Evolutionary conservation across 192 early-diverging fungal genomes (phyloP), one percentile per base, ranked within the genome.

Genomic region (Backusella tuberculispora): DNA sequence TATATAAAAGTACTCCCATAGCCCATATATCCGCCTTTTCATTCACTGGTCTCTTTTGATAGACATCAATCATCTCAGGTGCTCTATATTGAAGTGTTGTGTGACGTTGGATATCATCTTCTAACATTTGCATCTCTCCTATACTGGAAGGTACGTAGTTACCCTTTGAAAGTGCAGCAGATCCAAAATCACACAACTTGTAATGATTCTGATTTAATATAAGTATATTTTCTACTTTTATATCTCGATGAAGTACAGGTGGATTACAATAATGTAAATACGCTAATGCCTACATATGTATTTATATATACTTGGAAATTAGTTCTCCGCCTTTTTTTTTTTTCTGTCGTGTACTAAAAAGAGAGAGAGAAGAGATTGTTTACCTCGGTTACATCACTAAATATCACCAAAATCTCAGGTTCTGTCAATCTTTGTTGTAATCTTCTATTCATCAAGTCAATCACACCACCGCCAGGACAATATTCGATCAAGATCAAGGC

Each of bases 181-280:
- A 97, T 48, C 97, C 97, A 91, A 99, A 99, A 80, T 99, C 97
- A 81, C 95, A 97, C 47, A 99, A 85, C 78, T 97, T 97, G 83
- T 92, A 96, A 65, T 74, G 78, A 21, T 87, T 86, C 74, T 86
- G 78, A 66, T 76, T 72, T 24, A 88, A 76, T 15, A 94, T 86
- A 4, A 93, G 81, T 12, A 93, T 85, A 74, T 97, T 97, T 77
- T 99, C 96, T 45, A 96, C 91, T 70, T 92, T 94, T 66, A 94
- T 85, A 71, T 94, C 92, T 71, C 97, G 85, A 75, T 99, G 97
- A 21, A 97, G 83, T 34, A 97, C 86, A 14, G 96, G 92, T 69
- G 90, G 92, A 21, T 81, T 79, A 67, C 84, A 88, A 77, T 93
- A 97, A 81, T 99, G 97, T 88, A 99, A 87, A 79, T 94, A 92